A percentile compares a stretch with the other conserved stretches of the same genome.
phyloP scores from a whole-genome alignment of 257 asterid genomes.

The Euphrasia confusa region DNA sequence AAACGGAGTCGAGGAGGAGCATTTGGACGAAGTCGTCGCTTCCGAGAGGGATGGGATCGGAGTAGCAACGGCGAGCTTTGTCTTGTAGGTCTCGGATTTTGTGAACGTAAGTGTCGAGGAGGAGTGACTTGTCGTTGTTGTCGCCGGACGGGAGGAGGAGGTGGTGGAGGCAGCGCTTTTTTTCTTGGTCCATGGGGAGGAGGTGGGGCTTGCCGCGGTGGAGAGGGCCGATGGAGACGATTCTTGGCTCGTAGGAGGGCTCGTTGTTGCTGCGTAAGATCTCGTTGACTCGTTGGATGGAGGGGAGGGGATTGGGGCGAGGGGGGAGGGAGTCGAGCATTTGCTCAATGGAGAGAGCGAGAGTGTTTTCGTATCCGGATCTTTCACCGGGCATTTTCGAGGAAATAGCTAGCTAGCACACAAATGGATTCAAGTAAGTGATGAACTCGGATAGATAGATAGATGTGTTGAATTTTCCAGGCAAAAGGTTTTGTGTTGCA shows the following conservation, averaged over 20 bases:
- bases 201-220: conserved; percentile 17
- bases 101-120: not conserved
- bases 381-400: not conserved
- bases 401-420: too few species aligned
- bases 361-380: not conserved
- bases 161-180: conserved; percentile 10
- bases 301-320: not conserved
- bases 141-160: not conserved
- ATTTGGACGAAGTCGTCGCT: conserved; percentile 4
- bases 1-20: conserved; percentile 23
- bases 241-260: conserved; percentile 15
- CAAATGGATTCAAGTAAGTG: too few species aligned
- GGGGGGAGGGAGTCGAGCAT: not conserved
- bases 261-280: conserved; percentile 9
- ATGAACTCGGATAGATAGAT: too few species aligned
- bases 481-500: too few species aligned
- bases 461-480: too few species aligned
- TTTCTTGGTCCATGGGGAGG: conserved; percentile 3
- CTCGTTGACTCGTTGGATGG: conserved; percentile 20
- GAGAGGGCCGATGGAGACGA: conserved; percentile 23
- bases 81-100: not conserved
- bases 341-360: not conserved
- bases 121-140: not conserved
- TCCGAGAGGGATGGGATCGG: not conserved
- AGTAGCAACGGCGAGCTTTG: not conserved